Conservation (phyloP, 2,329 filamentous ascomycete genomes). For the Sporothrix luriei region DNA sequence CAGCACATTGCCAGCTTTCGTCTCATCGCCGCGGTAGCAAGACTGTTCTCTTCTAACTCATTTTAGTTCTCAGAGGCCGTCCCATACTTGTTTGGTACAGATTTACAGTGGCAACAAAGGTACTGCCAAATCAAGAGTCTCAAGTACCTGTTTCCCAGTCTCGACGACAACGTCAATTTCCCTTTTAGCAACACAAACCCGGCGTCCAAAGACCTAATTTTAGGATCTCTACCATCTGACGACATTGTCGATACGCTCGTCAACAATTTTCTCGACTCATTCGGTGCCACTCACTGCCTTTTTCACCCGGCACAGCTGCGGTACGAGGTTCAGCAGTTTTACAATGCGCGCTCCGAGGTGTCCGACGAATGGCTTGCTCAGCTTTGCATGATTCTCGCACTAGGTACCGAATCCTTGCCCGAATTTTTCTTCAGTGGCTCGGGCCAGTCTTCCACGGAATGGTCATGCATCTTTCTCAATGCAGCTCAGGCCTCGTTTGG, state of each 20-base stretch:
- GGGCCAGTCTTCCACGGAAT: constrained; percentile 35
- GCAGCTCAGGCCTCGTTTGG: constrained; percentile 38
- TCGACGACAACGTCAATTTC: constrained; percentile 37
- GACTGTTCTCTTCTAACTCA: constrained; percentile 12
- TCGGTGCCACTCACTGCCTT: constrained; percentile 39
- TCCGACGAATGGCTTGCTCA: constrained; percentile 39
- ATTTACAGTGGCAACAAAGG: constrained; percentile 37
- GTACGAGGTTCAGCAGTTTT: constrained; percentile 37
- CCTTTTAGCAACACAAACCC: constrained; percentile 37
- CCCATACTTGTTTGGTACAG: constrained; percentile 37
- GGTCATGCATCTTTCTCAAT: constrained; percentile 37
- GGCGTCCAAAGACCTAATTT: constrained; percentile 33
- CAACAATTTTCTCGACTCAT: constrained; percentile 37
- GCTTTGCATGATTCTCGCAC: constrained; percentile 39
- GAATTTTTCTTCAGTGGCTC: constrained; percentile 34
- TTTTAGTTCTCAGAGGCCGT: constrained; percentile 38
- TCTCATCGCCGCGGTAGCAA: background rate
- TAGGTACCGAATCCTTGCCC: constrained; percentile 37
- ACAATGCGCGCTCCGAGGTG: constrained; percentile 33
- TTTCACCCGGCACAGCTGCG: constrained; percentile 37
- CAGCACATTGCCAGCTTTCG: background rate
- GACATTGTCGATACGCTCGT: constrained; percentile 37
- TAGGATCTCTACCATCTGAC: constrained; percentile 36
- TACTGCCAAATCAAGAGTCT: constrained; percentile 38
- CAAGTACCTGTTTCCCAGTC: constrained; percentile 36